Conservation (phyloP, 805 yeast species). For the Wickerhamomyces rabaulensis region DNA sequence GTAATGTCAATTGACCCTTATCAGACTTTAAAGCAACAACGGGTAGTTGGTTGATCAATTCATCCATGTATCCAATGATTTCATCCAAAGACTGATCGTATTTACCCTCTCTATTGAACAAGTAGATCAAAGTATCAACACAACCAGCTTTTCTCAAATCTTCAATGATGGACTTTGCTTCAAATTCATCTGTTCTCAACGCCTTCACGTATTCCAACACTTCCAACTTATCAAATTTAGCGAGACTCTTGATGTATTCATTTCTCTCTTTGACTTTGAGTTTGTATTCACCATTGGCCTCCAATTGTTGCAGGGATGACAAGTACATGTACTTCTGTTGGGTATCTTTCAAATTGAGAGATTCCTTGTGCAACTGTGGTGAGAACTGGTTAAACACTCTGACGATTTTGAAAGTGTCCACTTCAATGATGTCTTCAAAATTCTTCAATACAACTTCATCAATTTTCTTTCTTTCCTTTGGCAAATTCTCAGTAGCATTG, state of each 20-base stretch:
- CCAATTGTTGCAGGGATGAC: slow-evolving; percentile 17
- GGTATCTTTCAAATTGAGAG: slow-evolving; percentile 11
- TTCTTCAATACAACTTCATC: slow-evolving; percentile 12
- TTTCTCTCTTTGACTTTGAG: slow-evolving; percentile 17
- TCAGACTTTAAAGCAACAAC: slow-evolving; percentile 5
- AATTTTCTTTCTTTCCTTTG: slow-evolving; percentile 17
- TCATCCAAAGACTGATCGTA: slow-evolving; percentile 22
- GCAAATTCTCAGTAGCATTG: slow-evolving; percentile 14
- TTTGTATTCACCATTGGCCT: slow-evolving; percentile 14
- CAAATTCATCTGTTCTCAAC: slow-evolving; percentile 19
- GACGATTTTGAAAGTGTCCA: slow-evolving; percentile 24
- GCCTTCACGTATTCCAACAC: slow-evolving; percentile 17
- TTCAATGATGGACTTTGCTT: slow-evolving; percentile 19
- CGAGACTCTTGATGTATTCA: slow-evolving; percentile 14
- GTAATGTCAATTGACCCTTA: slow-evolving; percentile 6
- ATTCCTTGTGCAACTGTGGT: slow-evolving; percentile 15
- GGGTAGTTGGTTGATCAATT: slow-evolving; percentile 13
- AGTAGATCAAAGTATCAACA: slow-evolving; percentile 20
- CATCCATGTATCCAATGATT: slow-evolving; percentile 9
- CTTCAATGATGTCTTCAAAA: slow-evolving; percentile 21
- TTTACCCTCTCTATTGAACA: slow-evolving; percentile 11
- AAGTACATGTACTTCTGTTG: slow-evolving; percentile 22
- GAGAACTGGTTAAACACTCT: slow-evolving; percentile 22
- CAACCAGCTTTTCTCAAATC: slow-evolving; percentile 18
- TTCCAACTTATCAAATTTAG: slow-evolving; percentile 12